Conservation (phyloP, 768 basidiomycete species). For the Neoboletus brunneissimus region DNA sequence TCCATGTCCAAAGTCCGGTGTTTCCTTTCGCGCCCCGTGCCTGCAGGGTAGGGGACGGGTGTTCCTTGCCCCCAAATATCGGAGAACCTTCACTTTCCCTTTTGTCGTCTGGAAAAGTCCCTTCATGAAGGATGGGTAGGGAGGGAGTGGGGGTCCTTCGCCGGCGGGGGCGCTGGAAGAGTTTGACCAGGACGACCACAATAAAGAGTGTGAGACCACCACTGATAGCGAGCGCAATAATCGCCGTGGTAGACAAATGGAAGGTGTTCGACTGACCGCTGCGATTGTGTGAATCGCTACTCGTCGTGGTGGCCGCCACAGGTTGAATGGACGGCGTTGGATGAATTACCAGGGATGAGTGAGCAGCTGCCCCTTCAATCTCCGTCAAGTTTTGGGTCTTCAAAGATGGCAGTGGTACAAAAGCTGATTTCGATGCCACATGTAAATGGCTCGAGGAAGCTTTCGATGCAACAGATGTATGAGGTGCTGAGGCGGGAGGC, state of each 20-base stretch:
- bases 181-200: conserved; percentile 45
- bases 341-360: conserved; percentile 6
- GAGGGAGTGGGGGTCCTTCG: conserved; percentile 66
- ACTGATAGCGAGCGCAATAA: conserved; percentile 54
- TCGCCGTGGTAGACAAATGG: conserved; percentile 46
- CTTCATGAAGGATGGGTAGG: conserved; percentile 66
- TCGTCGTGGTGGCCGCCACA: background rate
- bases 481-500: conserved; percentile 19
- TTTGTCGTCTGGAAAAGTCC: conserved; percentile 44
- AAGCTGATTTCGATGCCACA: conserved; percentile 21
- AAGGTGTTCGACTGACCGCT: conserved; percentile 14
- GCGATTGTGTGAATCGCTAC: background rate
- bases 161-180: conserved; percentile 49
- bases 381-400: conserved; percentile 26
- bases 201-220: conserved; percentile 48
- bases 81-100: conserved; percentile 58
- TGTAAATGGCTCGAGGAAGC: conserved; percentile 10
- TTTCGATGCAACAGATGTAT: conserved; percentile 22
- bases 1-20: conserved; percentile 54
- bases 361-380: conserved; percentile 16
- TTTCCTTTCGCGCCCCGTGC: conserved; percentile 37
- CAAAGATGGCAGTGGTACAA: conserved; percentile 30
- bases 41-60: conserved; percentile 38
- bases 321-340: conserved; percentile 7
- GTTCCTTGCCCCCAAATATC: conserved; percentile 74